A percentile compares a stretch with the other conserved stretches of the same genome.
phyloP scores from a whole-genome alignment of 805 yeast genomes.

The Saccharomyces mikatae region DNA sequence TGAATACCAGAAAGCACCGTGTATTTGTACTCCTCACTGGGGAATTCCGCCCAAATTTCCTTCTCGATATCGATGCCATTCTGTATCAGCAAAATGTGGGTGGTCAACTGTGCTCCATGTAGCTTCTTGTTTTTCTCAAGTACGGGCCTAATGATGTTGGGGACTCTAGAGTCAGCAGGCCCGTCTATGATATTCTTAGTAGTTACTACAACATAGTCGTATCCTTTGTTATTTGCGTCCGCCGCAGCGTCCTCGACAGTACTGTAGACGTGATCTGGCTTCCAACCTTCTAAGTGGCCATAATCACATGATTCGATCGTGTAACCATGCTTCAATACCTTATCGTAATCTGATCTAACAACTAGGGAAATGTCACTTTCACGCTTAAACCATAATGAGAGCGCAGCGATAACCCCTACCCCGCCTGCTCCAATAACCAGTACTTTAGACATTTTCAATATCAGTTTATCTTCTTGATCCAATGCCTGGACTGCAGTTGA shows the following conservation, averaged over 20 bases:
- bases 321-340: slow-evolving; percentile 46
- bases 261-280: slow-evolving; percentile 45
- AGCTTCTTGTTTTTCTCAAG: slow-evolving; percentile 31
- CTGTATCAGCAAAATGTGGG: slow-evolving; percentile 52
- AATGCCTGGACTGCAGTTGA: neutral
- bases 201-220: slow-evolving; percentile 54
- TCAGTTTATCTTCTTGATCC: neutral
- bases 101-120: slow-evolving; percentile 12
- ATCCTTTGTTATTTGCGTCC: slow-evolving; percentile 29
- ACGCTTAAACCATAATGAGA: slow-evolving; percentile 44
- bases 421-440: slow-evolving; percentile 79
- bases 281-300: slow-evolving; percentile 47
- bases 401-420: slow-evolving; percentile 72
- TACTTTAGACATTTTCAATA: slow-evolving; percentile 28
- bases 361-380: slow-evolving; percentile 51
- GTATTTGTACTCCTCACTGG: slow-evolving; percentile 28
- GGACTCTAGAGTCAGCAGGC: slow-evolving; percentile 34
- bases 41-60: slow-evolving; percentile 42
- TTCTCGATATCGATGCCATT: slow-evolving; percentile 61
- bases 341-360: slow-evolving; percentile 56
- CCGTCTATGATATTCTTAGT: slow-evolving; percentile 68
- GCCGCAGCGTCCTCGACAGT: slow-evolving; percentile 41
- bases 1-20: slow-evolving; percentile 52
- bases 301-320: slow-evolving; percentile 54
- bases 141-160: slow-evolving; percentile 44